These are phyloP conservation scores for Magnusiomyces suaveolens DNA, from an alignment of 1,139 yeast species.

Conservation along the genomic window DNA sequence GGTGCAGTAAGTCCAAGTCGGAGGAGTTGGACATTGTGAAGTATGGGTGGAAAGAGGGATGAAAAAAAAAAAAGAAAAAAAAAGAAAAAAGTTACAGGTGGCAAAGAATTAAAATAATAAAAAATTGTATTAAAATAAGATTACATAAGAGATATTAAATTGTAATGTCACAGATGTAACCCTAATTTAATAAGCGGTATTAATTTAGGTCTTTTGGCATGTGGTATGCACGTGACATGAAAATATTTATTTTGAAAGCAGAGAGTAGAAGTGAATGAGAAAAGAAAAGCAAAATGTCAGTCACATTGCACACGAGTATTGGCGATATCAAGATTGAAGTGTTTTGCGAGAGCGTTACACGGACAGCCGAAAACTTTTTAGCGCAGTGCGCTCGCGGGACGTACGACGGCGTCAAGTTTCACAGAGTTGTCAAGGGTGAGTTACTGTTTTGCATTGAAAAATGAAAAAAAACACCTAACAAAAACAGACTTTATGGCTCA, in stretches of 20 bases:
- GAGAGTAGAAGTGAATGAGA: too few species aligned
- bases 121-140: too few species aligned
- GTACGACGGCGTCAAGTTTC: constrained; percentile 35
- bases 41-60: background rate
- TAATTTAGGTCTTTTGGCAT: too few species aligned
- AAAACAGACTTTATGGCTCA: constrained; percentile 41
- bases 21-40: too few species aligned
- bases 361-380: constrained; percentile 34
- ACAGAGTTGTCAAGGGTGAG: constrained; percentile 36
- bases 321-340: constrained; percentile 37
- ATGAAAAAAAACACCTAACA: too few species aligned
- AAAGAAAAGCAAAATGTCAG: background rate
- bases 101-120: too few species aligned
- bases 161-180: too few species aligned
- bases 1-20: too few species aligned
- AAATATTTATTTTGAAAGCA: too few species aligned
- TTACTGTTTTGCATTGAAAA: too few species aligned
- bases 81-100: background rate
- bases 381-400: constrained; percentile 43
- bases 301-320: constrained; percentile 31
- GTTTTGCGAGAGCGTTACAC: constrained; percentile 36
- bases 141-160: too few species aligned
- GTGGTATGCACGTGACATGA: too few species aligned
- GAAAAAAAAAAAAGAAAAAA: background rate
- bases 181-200: background rate